Evolutionary conservation across 73 alveolate species (phyloP).

Genomic region (Stentor coeruleus): DNA sequence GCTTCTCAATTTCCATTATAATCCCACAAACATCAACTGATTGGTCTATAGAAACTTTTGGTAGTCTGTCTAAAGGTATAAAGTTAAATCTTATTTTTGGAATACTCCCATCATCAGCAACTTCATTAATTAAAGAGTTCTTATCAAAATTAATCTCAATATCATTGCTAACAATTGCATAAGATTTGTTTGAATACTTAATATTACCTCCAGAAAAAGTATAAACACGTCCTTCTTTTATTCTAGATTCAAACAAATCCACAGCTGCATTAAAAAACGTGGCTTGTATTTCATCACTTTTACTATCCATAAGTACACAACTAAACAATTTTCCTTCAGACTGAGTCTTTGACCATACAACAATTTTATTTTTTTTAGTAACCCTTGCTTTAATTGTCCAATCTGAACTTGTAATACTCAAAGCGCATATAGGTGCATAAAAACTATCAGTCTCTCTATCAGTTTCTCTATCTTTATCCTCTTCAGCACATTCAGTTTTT

Average conservation of each 20-base stretch:
- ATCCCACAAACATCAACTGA: slow-evolving; percentile 56
- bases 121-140: slow-evolving; percentile 40
- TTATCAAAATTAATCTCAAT: slow-evolving; percentile 64
- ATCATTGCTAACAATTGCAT: slow-evolving; percentile 27
- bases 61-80: slow-evolving; percentile 35
- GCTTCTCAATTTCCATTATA: slow-evolving; percentile 31
- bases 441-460: no score
- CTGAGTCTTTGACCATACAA: slow-evolving; percentile 55
- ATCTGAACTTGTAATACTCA: slow-evolving; percentile 34
- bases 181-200: not conserved
- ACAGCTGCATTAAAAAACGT: slow-evolving; percentile 74
- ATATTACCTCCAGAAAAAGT: slow-evolving; percentile 34
- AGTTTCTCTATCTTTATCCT: no score
- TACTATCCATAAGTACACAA: slow-evolving; percentile 63
- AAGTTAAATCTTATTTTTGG: slow-evolving; percentile 35
- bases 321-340: slow-evolving; percentile 66
- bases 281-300: slow-evolving; percentile 64
- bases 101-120: slow-evolving; percentile 53
- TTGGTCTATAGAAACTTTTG: slow-evolving; percentile 28
- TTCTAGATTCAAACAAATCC: slow-evolving; percentile 51
- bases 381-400: slow-evolving; percentile 79
- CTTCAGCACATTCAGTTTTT: no score
- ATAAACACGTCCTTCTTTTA: slow-evolving; percentile 63
- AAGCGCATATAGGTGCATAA: not conserved
- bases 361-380: slow-evolving; percentile 55